Percentiles rank a stretch among this genome's conserved stretches.
Conservation (phyloP, 768 basidiomycete genomes). For the Leccinum aurantiacum region DNA sequence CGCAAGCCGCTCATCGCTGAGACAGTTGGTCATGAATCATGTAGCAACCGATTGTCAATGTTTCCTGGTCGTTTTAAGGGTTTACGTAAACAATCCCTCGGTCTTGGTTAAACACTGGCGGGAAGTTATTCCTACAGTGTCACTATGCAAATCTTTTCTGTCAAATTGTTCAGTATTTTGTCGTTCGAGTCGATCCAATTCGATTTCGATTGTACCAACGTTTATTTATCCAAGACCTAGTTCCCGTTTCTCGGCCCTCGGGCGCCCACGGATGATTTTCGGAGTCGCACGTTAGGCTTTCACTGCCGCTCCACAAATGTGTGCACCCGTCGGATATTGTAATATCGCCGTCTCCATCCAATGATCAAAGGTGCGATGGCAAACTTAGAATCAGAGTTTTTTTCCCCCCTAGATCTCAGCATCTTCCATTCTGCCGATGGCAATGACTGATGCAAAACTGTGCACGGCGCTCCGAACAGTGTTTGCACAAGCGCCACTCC, state of each 20-base stretch:
- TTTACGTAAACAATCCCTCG: neutral
- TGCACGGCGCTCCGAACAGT: neutral
- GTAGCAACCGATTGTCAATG: constrained; percentile 1
- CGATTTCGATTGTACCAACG: neutral
- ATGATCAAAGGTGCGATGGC: constrained; percentile 2
- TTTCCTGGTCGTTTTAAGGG: neutral
- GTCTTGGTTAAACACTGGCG: neutral
- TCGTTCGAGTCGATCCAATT: constrained; percentile 9
- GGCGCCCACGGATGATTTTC: neutral
- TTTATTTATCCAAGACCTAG: neutral
- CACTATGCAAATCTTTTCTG: constrained; percentile 8
- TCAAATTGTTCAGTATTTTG: neutral
- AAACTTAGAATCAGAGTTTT: constrained; percentile 3
- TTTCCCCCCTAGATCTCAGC: neutral
- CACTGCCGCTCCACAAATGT: neutral
- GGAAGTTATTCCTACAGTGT: constrained; percentile 2
- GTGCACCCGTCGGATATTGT: neutral
- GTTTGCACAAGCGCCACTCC: neutral
- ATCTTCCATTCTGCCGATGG: neutral
- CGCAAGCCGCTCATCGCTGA: constrained; percentile 31
- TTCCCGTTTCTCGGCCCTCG: neutral
- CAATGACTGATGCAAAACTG: neutral
- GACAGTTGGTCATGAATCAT: constrained; percentile 2
- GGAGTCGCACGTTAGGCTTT: neutral
- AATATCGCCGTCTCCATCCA: constrained; percentile 2